phyloP scores from a whole-genome alignment of 257 asterid genomes.

The Vinca minor region DNA sequence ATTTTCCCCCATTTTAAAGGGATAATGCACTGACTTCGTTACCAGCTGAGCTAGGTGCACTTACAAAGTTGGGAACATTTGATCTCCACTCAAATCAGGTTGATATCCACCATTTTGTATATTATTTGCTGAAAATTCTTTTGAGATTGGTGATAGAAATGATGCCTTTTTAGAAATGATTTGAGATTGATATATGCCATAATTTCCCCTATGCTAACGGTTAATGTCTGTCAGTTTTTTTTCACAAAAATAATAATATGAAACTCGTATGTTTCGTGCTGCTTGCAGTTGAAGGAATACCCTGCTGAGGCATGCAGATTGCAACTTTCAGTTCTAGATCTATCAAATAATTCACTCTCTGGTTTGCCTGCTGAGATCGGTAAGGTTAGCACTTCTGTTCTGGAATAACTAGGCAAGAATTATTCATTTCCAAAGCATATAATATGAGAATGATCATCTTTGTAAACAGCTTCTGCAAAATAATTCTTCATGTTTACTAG shows the following conservation, averaged over 20 bases:
- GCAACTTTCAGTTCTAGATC: slow-evolving; percentile 73
- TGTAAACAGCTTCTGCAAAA: neutral
- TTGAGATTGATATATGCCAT: neutral
- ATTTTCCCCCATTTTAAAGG: slow-evolving; percentile 32
- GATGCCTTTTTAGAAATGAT: neutral
- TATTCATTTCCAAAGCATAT: neutral
- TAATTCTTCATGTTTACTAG: neutral
- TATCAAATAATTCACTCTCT: slow-evolving; percentile 85
- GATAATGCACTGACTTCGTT: slow-evolving; percentile 58
- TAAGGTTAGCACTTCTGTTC: slow-evolving; percentile 45
- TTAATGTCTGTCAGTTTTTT: neutral
- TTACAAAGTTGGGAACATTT: slow-evolving; percentile 75
- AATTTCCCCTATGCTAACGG: neutral
- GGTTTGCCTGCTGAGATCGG: slow-evolving; percentile 93
- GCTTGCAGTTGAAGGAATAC: slow-evolving; percentile 74
- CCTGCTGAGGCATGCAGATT: slow-evolving; percentile 88
- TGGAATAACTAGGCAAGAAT: neutral
- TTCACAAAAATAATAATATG: neutral
- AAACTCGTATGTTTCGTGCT: slow-evolving; percentile 15
- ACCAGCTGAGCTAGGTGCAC: slow-evolving; percentile 72
- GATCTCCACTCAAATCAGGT: slow-evolving; percentile 98
- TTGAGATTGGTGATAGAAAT: neutral
- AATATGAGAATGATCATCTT: neutral
- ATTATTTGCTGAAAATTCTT: slow-evolving; percentile 1
- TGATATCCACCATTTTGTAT: slow-evolving; percentile 12